Base-by-base conservation (phyloP, 2,329 filamentous ascomycete genomes). In the Beauveria sp. region DNA sequence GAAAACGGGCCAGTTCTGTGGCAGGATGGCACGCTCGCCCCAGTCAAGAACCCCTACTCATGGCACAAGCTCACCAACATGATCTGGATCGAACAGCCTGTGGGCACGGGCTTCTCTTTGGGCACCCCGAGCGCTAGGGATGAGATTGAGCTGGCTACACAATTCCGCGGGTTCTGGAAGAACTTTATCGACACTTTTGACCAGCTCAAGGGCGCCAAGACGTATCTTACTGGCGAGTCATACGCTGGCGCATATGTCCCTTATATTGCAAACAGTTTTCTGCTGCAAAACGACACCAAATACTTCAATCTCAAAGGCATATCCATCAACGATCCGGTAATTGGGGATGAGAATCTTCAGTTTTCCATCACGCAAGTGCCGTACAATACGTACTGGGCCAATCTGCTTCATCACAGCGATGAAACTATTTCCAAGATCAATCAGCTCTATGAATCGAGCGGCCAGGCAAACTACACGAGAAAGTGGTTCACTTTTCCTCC, bases 21-120 rank as follows among this genome's bases (percentile, higher is more conserved):
- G 87, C 83, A 88, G 69, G 79, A 84, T 12, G 90, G 90, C 42
- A 93, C 88, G 0, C 82, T 79, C 60, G 78, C 79, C 18, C 88
- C 89, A 0, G 78, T 86, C 0, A 74, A 77, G 51, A 92, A 92
- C 69, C 79, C 82, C 0, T 92, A 87, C 76, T 82, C 82, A 14
- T 93, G 88, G 89, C 83, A 84, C 63, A 88, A 88, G 58, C 73
- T 93, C 43, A 89, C 89, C 57, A 91, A 92, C 71, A 83, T 92
- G 68, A 77, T 95, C 52, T 95, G 86, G 83, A 80, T 89, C 9
- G 89, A 90, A 67, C 87, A 90, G 69, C 86, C 85, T 3, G 75
- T 85, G 8, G 80, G 81, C 28, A 89, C 88, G 0, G 89, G 89
- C 10, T 93, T 89, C 71, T 83, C 85, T 0, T 80, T 84, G 42